These are phyloP conservation scores for Flaveria linearis DNA, from an alignment of 129 eudicot genomes.

Conservation along the genomic window DNA sequence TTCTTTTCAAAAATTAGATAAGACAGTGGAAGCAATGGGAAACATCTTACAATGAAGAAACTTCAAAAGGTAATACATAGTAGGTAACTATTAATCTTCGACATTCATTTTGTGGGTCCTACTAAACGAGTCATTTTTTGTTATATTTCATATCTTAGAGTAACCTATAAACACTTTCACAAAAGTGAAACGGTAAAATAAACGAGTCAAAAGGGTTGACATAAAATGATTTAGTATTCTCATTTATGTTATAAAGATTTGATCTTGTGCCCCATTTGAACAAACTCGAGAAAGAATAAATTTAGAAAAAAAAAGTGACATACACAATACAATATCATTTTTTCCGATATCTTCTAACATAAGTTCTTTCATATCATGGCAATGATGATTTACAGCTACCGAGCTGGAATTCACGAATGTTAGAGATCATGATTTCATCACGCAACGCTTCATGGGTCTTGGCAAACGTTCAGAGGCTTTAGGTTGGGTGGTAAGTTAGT, in stretches of 20 bases:
- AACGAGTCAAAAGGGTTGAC: neutral
- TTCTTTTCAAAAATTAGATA: constrained; percentile 46
- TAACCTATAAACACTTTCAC: neutral
- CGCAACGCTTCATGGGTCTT: constrained; percentile 69
- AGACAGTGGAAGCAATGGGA: constrained; percentile 95
- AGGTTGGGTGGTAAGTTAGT: constrained; percentile 78
- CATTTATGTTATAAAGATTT: neutral
- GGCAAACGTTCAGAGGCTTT: constrained; percentile 57
- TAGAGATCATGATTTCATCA: constrained; percentile 77
- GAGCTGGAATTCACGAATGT: constrained; percentile 60
- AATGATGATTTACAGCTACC: constrained; percentile 42
- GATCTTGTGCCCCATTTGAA: neutral
- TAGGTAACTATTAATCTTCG: neutral
- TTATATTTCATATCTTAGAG: neutral
- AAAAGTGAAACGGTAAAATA: neutral
- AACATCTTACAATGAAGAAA: constrained; percentile 52
- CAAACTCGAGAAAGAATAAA: neutral
- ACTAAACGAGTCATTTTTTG: neutral
- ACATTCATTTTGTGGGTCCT: neutral
- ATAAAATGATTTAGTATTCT: neutral
- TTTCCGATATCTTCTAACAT: neutral
- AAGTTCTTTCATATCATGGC: constrained; percentile 13
- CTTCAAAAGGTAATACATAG: constrained; percentile 24
- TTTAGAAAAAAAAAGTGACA: neutral
- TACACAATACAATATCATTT: neutral